Percentiles rank a stretch among this genome's conserved stretches.
These are phyloP conservation scores for Sporobolomyces phaffii DNA, from an alignment of 768 basidiomycete genomes.

Conservation along the genomic window DNA sequence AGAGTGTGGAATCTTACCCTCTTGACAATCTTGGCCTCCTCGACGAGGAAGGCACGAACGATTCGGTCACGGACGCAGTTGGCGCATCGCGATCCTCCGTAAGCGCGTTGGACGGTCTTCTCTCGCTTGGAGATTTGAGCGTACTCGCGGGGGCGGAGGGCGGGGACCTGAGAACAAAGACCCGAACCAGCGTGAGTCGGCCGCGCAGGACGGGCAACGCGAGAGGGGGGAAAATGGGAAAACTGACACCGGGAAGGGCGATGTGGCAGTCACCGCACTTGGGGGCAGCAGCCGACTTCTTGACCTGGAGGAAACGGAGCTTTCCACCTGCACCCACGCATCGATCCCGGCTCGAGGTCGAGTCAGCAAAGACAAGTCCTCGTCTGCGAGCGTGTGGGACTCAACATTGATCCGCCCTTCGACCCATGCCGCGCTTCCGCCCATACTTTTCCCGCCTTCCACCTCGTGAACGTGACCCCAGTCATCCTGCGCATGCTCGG, in stretches of 20 bases:
- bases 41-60: slow-evolving; percentile 94
- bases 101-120: slow-evolving; percentile 93
- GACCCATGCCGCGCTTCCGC: too few relatives aligned
- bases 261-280: slow-evolving; percentile 99
- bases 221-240: too few relatives aligned
- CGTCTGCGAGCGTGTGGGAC: too few relatives aligned
- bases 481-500: too few relatives aligned
- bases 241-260: slow-evolving; percentile 83
- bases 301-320: slow-evolving; percentile 95
- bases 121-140: slow-evolving; percentile 92
- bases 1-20: slow-evolving; percentile 69
- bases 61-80: slow-evolving; percentile 94
- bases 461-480: too few relatives aligned
- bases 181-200: background rate
- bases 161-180: slow-evolving; percentile 63
- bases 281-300: slow-evolving; percentile 83
- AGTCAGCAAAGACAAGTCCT: too few relatives aligned
- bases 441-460: too few relatives aligned
- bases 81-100: slow-evolving; percentile 95
- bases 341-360: too few relatives aligned
- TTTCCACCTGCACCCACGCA: slow-evolving; percentile 56
- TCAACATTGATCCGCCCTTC: background rate
- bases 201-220: too few relatives aligned
- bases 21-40: slow-evolving; percentile 99
- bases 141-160: slow-evolving; percentile 91